These are phyloP conservation scores for Hypoxylon crocopeplum DNA, from an alignment of 495 filamentous ascomycete genomes.

Conservation along the genomic window DNA sequence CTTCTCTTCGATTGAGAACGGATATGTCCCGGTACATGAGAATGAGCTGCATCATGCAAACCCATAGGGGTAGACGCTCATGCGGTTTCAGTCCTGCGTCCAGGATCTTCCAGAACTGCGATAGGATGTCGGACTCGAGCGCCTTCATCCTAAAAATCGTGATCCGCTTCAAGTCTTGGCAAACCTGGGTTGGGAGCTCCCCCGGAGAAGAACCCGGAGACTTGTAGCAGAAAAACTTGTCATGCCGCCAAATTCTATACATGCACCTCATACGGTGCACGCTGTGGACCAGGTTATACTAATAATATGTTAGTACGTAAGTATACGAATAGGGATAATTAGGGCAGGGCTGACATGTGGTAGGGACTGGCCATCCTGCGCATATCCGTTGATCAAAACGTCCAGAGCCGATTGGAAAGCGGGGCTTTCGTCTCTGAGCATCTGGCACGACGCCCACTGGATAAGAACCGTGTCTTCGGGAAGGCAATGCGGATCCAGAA, in stretches of 20 bases:
- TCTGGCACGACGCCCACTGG: slow-evolving; percentile 39
- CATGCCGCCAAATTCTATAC: slow-evolving; percentile 43
- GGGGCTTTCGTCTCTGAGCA: slow-evolving; percentile 23
- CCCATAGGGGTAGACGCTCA: slow-evolving; percentile 42
- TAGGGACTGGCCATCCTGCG: slow-evolving; percentile 23
- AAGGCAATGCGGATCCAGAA: slow-evolving; percentile 12
- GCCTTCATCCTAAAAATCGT: slow-evolving; percentile 33
- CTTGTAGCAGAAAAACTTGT: slow-evolving; percentile 33
- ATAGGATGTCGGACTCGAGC: slow-evolving; percentile 34
- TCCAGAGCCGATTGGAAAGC: slow-evolving; percentile 39
- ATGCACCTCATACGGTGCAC: slow-evolving; percentile 43
- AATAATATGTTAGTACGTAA: slow-evolving; percentile 30
- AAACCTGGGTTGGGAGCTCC: slow-evolving; percentile 33
- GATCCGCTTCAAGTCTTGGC: slow-evolving; percentile 33
- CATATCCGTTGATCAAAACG: slow-evolving; percentile 29
- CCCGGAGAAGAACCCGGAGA: slow-evolving; percentile 11
- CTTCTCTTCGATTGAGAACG: slow-evolving; percentile 20
- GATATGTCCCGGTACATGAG: slow-evolving; percentile 40
- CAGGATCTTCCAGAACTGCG: slow-evolving; percentile 27
- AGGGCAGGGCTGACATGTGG: slow-evolving; percentile 34
- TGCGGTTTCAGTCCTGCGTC: slow-evolving; percentile 30
- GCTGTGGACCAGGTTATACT: slow-evolving; percentile 40
- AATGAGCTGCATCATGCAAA: slow-evolving; percentile 42
- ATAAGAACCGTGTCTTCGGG: slow-evolving; percentile 26
- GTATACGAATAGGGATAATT: background rate